Evolutionary conservation across 768 basidiomycete genomes (phyloP).

Genomic region (Pulveroboletus sp.): DNA sequence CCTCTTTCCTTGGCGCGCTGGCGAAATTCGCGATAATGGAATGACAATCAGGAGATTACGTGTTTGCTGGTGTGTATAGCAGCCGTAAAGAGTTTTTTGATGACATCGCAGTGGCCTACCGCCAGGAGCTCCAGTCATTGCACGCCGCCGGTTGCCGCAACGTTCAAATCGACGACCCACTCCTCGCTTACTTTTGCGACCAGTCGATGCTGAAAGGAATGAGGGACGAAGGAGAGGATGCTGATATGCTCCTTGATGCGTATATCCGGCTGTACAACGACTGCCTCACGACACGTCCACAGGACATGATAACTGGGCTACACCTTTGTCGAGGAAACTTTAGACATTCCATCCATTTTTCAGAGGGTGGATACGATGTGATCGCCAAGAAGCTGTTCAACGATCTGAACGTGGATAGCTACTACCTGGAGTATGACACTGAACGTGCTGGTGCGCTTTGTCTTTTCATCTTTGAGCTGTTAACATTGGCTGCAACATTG

Average conservation of each 20-base stretch:
- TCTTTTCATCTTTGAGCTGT: background rate
- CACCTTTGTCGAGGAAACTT: slow-evolving; percentile 44
- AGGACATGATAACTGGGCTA: slow-evolving; percentile 40
- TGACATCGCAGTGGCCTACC: slow-evolving; percentile 47
- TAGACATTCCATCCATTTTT: slow-evolving; percentile 36
- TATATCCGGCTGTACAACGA: slow-evolving; percentile 44
- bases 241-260: slow-evolving; percentile 61
- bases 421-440: slow-evolving; percentile 50
- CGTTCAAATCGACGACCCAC: slow-evolving; percentile 47
- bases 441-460: slow-evolving; percentile 38
- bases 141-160: slow-evolving; percentile 43
- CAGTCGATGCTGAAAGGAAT: slow-evolving; percentile 54
- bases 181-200: slow-evolving; percentile 63
- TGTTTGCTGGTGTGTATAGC: slow-evolving; percentile 19
- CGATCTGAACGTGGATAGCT: slow-evolving; percentile 40
- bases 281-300: slow-evolving; percentile 35
- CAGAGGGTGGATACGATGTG: slow-evolving; percentile 44
- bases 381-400: slow-evolving; percentile 47
- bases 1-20: background rate
- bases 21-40: background rate
- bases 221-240: slow-evolving; percentile 58
- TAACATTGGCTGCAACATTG: background rate
- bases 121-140: slow-evolving; percentile 42
- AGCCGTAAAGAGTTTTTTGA: slow-evolving; percentile 43
- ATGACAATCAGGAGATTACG: slow-evolving; percentile 19